Conservation (phyloP, 2,329 filamentous ascomycete genomes). For the Beauveria bassiana region DNA sequence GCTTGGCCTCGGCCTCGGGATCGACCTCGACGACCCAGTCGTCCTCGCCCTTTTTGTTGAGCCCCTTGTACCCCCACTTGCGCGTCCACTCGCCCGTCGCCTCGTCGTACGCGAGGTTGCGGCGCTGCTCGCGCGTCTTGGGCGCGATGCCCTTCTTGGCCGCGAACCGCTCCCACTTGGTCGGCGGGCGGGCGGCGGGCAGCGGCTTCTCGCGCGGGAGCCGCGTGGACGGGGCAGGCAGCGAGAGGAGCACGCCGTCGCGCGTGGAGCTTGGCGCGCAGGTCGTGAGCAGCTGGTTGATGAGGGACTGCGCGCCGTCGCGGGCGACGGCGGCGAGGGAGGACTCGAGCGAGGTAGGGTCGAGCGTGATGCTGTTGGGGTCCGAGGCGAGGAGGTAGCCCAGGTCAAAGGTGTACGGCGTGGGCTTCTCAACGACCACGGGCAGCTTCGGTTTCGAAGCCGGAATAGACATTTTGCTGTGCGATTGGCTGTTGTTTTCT, state of each 20-base stretch:
- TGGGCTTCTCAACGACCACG: conserved; percentile 69
- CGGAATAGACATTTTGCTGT: conserved; percentile 26
- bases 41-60: conserved; percentile 74
- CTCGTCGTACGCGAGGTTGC: conserved; percentile 77
- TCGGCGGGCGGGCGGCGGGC: conserved; percentile 71
- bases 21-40: conserved; percentile 94
- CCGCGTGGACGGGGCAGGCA: conserved; percentile 61
- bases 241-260: conserved; percentile 67
- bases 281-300: conserved; percentile 90
- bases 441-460: conserved; percentile 43
- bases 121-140: conserved; percentile 69
- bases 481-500: background rate
- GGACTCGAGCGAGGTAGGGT: conserved; percentile 50
- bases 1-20: conserved; percentile 58
- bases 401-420: conserved; percentile 90
- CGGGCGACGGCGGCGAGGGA: conserved; percentile 68
- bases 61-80: conserved; percentile 90
- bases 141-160: conserved; percentile 93
- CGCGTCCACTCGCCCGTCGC: conserved; percentile 79
- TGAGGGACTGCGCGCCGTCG: conserved; percentile 82
- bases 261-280: conserved; percentile 67
- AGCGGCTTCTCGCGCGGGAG: conserved; percentile 90
- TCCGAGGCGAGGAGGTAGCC: conserved; percentile 79
- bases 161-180: conserved; percentile 94
- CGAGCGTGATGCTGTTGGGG: conserved; percentile 67